phyloP scores from a whole-genome alignment of 192 early-diverging fungal species.

The Coemansia guatemalensis region DNA sequence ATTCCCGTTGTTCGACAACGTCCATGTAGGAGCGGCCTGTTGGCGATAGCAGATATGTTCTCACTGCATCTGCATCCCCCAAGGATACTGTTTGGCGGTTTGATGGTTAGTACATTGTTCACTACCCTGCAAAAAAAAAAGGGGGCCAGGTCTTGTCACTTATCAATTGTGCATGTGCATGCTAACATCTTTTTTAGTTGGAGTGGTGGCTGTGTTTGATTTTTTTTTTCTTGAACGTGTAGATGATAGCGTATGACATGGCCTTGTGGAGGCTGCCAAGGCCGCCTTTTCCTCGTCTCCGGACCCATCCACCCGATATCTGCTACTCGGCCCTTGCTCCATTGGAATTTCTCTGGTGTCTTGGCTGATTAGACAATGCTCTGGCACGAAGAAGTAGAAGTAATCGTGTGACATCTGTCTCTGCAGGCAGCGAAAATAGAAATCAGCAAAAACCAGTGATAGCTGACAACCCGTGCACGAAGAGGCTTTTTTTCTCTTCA shows the following conservation, averaged over 20 bases:
- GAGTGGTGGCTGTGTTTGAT: slow-evolving; percentile 1
- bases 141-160: neutral
- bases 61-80: slow-evolving; percentile 19
- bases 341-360: neutral
- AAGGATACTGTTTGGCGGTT: slow-evolving; percentile 34
- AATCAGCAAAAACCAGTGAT: neutral
- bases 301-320: too few species aligned
- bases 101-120: slow-evolving; percentile 20
- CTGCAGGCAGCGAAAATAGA: neutral
- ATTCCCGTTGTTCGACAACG: neutral
- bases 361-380: neutral
- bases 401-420: neutral
- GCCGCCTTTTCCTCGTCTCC: neutral
- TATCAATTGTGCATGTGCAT: neutral
- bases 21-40: slow-evolving; percentile 23
- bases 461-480: neutral
- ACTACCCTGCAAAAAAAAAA: neutral
- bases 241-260: slow-evolving; percentile 35
- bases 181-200: neutral
- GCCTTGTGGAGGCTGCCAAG: neutral
- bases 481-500: neutral
- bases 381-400: neutral
- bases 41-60: slow-evolving; percentile 22
- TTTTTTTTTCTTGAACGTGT: neutral
- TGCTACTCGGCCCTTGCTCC: too few species aligned